Evolutionary conservation across 2,329 filamentous ascomycete species (phyloP).

Genomic region (Sclerotinia minor): DNA sequence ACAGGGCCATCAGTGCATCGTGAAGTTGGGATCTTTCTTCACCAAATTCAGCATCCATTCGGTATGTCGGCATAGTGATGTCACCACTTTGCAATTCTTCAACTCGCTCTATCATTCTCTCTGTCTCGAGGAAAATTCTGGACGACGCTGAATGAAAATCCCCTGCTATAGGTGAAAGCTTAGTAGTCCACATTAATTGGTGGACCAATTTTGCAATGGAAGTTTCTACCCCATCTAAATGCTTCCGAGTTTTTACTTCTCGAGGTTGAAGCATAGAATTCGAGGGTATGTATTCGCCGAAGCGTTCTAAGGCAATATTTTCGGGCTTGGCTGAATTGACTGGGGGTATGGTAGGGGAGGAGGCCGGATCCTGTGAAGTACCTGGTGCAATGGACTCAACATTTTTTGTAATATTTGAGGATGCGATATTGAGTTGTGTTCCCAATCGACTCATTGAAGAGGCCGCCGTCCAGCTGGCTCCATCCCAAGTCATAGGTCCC

Average conservation of each 20-base stretch:
- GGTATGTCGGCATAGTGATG: slow-evolving; percentile 33
- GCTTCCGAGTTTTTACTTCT: slow-evolving; percentile 31
- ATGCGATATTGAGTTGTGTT: background rate
- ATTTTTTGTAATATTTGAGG: background rate
- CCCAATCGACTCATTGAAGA: slow-evolving; percentile 13
- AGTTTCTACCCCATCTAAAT: slow-evolving; percentile 33
- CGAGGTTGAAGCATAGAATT: slow-evolving; percentile 22
- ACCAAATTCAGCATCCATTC: slow-evolving; percentile 23
- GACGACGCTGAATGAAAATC: slow-evolving; percentile 6
- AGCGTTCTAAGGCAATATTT: background rate
- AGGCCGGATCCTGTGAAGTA: background rate
- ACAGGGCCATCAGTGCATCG: slow-evolving; percentile 31
- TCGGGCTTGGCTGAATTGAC: background rate
- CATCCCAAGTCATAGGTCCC: slow-evolving; percentile 17
- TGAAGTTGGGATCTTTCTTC: slow-evolving; percentile 34
- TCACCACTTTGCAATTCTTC: slow-evolving; percentile 28
- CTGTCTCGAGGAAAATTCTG: slow-evolving; percentile 25
- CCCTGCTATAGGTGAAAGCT: slow-evolving; percentile 16
- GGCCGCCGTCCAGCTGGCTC: background rate
- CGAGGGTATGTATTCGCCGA: slow-evolving; percentile 10
- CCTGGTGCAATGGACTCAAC: background rate
- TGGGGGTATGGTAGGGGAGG: background rate
- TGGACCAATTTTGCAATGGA: slow-evolving; percentile 34
- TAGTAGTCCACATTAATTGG: slow-evolving; percentile 30
- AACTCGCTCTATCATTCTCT: slow-evolving; percentile 30